Conservation (phyloP, 1,284 basidiomycete genomes). For the Testicularia cyperi region DNA sequence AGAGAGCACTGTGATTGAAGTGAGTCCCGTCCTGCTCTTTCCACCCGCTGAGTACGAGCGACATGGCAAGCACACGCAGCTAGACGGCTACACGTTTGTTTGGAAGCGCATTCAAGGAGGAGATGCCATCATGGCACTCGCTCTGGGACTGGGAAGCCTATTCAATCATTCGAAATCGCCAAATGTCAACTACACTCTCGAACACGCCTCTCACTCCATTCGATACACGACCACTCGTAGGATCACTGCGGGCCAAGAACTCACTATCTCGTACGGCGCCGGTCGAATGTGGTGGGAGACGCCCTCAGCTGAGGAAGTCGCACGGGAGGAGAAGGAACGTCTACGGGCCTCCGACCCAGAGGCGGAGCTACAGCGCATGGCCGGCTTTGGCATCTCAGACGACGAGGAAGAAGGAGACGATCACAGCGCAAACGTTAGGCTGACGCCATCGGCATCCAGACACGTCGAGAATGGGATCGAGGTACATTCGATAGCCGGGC, state of each 20-base stretch:
- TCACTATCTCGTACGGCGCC: constrained; percentile 74
- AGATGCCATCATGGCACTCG: constrained; percentile 70
- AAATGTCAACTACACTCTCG: constrained; percentile 71
- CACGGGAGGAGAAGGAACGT: constrained; percentile 4
- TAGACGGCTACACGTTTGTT: constrained; percentile 83
- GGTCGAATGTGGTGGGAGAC: constrained; percentile 58
- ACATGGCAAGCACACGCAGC: constrained; percentile 65
- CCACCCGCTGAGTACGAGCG: constrained; percentile 64
- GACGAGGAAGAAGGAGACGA: constrained; percentile 3
- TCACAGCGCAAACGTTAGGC: neutral
- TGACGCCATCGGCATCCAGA: neutral
- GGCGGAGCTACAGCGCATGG: constrained; percentile 4
- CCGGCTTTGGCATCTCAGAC: constrained; percentile 9
- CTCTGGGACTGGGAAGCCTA: constrained; percentile 78
- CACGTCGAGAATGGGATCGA: constrained; percentile 10
- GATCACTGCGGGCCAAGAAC: constrained; percentile 70
- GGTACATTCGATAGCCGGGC: too few species aligned
- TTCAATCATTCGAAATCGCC: constrained; percentile 72
- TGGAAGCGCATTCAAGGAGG: constrained; percentile 65
- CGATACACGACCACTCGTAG: constrained; percentile 68
- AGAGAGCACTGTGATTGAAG: constrained; percentile 72
- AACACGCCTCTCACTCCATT: constrained; percentile 67
- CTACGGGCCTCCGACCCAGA: constrained; percentile 1
- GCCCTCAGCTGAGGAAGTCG: constrained; percentile 1
- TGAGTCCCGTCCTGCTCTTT: constrained; percentile 82